Base-by-base conservation (phyloP, 2,329 filamentous ascomycete species). In the Chaetomiaceae sp. region DNA sequence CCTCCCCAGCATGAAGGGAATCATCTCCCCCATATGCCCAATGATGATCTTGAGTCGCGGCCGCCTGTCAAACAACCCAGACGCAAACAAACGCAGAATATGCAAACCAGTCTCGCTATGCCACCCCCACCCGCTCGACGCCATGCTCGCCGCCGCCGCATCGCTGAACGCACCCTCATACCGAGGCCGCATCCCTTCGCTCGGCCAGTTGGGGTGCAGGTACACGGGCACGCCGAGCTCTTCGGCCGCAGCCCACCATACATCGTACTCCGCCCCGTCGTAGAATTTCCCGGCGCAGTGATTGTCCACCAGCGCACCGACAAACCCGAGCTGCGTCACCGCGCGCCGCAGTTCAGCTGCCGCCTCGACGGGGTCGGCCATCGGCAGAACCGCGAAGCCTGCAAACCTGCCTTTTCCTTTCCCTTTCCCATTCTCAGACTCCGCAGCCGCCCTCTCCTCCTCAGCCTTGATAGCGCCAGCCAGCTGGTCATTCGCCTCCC, bases 1-100 rank as follows among this genome's bases (percentile, higher is more conserved):
- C 2, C 80, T 71, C 38, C 80, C 74, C 14, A 83, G 65, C 66
- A 78, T 74, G 48, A 77, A 82, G 0, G 81, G 80, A 0, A 83
- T 58, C 71, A 77, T 69, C 67, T 76, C 75, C 23, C 76, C 72
- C 69, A 78, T 72, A 65, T 82, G 78, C 0, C 77, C 77, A 29
- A 81, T 64, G 3, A 83, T 68, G 43, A 84, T 68, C 61, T 82
- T 82, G 8, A 84, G 62, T 19, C 63, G 66, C 0, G 80, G 79
- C 39, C 75, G 77, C 4, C 70, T 66, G 62, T 83, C 81, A 56
- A 84, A 84, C 1, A 82, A 60, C 1, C 79, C 79, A 0, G 71
- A 67, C 1, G 76, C 73, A 58, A 73, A 83, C 2, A 84, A 69
- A 12, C 71, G 68, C 15, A 81, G 59, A 7, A 80, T 59, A 46